Conservation (phyloP, 2,329 filamentous ascomycete genomes). For the Chalaropsis ovoidea region DNA sequence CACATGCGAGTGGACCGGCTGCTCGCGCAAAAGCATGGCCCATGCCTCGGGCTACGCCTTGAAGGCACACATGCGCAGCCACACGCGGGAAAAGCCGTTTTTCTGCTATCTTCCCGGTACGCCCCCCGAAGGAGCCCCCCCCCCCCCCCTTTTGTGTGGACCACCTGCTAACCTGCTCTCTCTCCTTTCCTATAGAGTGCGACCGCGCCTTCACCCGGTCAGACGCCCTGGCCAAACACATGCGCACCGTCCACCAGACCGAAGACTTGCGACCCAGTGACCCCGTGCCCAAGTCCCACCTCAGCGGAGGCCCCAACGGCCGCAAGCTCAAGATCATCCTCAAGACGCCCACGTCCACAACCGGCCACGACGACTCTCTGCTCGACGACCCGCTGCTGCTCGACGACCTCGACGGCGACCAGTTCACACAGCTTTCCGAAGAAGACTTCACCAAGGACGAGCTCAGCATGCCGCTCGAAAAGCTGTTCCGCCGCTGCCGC, state of each 20-base stretch:
- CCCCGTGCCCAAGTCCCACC: conserved; percentile 46
- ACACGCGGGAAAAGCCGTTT: conserved; percentile 96
- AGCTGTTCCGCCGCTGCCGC: conserved; percentile 58
- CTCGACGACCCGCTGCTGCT: conserved; percentile 45
- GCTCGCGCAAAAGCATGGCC: conserved; percentile 73
- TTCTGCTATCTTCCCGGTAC: conserved; percentile 89
- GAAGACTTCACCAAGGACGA: conserved; percentile 58
- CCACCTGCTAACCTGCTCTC: neutral
- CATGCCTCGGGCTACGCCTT: conserved; percentile 94
- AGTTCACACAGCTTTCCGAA: conserved; percentile 45
- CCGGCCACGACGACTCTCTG: conserved; percentile 43
- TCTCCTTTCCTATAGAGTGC: conserved; percentile 58
- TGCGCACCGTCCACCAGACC: conserved; percentile 92
- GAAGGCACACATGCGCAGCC: conserved; percentile 94
- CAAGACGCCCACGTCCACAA: conserved; percentile 50
- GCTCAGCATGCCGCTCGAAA: conserved; percentile 47
- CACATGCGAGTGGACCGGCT: conserved; percentile 95
- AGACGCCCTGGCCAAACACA: conserved; percentile 92
- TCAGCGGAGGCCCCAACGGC: conserved; percentile 33
- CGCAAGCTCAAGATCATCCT: conserved; percentile 53
- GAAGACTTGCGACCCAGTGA: conserved; percentile 78
- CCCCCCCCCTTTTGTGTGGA: no score
- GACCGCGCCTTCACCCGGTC: conserved; percentile 93
- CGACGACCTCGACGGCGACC: conserved; percentile 42
- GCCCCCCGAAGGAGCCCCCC: no score